Evolutionary conservation across 331 rosid genomes (phyloP).

Genomic region (Spiraea crenata): DNA sequence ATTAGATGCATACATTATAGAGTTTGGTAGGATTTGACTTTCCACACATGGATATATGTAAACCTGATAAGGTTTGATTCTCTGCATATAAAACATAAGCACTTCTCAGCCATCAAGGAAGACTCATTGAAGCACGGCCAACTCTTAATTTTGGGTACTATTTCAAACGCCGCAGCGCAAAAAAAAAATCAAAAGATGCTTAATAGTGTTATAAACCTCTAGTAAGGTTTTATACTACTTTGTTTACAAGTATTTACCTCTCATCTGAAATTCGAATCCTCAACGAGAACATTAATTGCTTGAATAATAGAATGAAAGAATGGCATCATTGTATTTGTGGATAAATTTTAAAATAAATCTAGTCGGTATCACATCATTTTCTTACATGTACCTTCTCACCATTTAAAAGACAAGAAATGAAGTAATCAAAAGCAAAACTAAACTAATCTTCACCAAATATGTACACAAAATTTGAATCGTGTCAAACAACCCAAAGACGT

Average conservation of each 20-base stretch:
- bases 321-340: too few relatives aligned
- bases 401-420: not conserved
- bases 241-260: too few relatives aligned
- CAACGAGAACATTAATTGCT: too few relatives aligned
- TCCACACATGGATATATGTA: not conserved
- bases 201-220: too few relatives aligned
- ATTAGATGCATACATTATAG: not conserved
- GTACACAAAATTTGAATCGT: constrained; percentile 13
- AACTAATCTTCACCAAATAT: not conserved
- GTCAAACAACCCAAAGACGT: not conserved
- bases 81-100: not conserved
- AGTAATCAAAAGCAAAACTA: not conserved
- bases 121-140: not conserved
- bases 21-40: not conserved
- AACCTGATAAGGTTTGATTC: constrained; percentile 4
- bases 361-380: constrained; percentile 1
- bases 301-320: too few relatives aligned
- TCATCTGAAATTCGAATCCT: too few relatives aligned
- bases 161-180: too few relatives aligned
- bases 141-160: too few relatives aligned
- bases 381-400: not conserved
- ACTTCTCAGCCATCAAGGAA: not conserved
- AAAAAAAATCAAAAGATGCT: too few relatives aligned
- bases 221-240: too few relatives aligned
- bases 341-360: not conserved